Conservation (phyloP, 2,329 filamentous ascomycete species). For the Huntiella abstrusa region DNA sequence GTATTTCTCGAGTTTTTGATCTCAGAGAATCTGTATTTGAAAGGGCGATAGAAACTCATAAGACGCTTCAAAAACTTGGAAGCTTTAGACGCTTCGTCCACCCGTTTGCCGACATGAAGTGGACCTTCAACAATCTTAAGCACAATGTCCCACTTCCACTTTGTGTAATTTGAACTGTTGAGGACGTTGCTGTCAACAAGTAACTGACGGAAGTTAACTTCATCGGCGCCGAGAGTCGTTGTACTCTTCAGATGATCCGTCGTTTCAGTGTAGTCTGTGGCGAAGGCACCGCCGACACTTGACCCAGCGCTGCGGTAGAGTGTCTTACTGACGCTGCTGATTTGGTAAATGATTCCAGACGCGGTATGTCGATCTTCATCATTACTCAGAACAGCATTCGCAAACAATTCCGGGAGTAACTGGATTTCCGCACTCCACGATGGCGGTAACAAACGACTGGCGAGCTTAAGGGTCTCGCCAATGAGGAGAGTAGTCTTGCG, state of each 20-base stretch:
- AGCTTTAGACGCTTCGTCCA: slow-evolving; percentile 85
- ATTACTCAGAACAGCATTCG: slow-evolving; percentile 53
- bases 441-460: slow-evolving; percentile 66
- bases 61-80: slow-evolving; percentile 94
- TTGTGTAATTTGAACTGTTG: slow-evolving; percentile 72
- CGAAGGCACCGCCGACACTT: background rate
- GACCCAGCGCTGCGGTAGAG: slow-evolving; percentile 52
- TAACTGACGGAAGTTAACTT: slow-evolving; percentile 44
- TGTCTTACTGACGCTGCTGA: slow-evolving; percentile 90
- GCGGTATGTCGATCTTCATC: slow-evolving; percentile 59
- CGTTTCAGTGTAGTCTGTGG: slow-evolving; percentile 23
- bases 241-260: slow-evolving; percentile 31
- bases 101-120: slow-evolving; percentile 69
- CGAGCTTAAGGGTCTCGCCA: slow-evolving; percentile 77
- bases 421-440: slow-evolving; percentile 72
- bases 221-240: slow-evolving; percentile 22
- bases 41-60: slow-evolving; percentile 86
- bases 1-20: slow-evolving; percentile 80
- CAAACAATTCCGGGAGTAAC: slow-evolving; percentile 69
- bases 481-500: slow-evolving; percentile 81
- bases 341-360: slow-evolving; percentile 86
- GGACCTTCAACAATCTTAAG: slow-evolving; percentile 83
- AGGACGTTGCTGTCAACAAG: slow-evolving; percentile 68
- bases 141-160: slow-evolving; percentile 97
- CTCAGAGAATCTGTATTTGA: slow-evolving; percentile 89